These are phyloP conservation scores for Cotoneaster glaucophyllus DNA, from an alignment of 306 rosid species.

Conservation along the genomic window DNA sequence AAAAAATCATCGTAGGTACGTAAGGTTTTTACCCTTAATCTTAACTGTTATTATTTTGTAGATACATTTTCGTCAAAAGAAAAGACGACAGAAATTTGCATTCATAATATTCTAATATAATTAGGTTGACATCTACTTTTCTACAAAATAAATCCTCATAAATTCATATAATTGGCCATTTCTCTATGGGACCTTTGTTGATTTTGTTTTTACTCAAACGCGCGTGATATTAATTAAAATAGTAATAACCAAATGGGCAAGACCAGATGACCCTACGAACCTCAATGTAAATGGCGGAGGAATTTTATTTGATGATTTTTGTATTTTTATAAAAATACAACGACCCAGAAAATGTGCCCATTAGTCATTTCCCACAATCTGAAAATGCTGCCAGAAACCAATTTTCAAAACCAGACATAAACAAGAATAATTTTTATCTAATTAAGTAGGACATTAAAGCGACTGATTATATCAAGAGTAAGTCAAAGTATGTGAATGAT, in stretches of 20 bases:
- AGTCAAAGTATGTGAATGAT: too few relatives aligned
- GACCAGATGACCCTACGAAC: constrained; percentile 1
- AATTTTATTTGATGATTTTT: background rate
- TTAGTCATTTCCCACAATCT: constrained; percentile 6
- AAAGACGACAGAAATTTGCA: too few relatives aligned
- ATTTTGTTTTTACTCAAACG: background rate
- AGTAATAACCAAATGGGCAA: background rate
- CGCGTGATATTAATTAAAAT: background rate
- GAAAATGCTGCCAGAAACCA: constrained; percentile 4
- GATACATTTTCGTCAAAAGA: too few relatives aligned
- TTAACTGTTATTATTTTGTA: too few relatives aligned
- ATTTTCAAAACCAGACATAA: constrained; percentile 1
- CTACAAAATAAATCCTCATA: too few relatives aligned
- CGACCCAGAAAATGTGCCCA: background rate
- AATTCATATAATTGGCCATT: too few relatives aligned
- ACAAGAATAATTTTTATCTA: background rate
- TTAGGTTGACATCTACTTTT: too few relatives aligned
- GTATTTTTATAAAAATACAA: background rate
- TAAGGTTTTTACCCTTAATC: too few relatives aligned
- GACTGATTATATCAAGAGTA: too few relatives aligned
- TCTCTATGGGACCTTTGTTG: background rate
- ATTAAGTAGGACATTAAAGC: too few relatives aligned
- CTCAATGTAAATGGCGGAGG: constrained; percentile 2
- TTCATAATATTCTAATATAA: too few relatives aligned
- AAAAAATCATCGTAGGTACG: too few relatives aligned